Conservation (phyloP, 1,284 basidiomycete genomes). For the Waitea zeae region DNA sequence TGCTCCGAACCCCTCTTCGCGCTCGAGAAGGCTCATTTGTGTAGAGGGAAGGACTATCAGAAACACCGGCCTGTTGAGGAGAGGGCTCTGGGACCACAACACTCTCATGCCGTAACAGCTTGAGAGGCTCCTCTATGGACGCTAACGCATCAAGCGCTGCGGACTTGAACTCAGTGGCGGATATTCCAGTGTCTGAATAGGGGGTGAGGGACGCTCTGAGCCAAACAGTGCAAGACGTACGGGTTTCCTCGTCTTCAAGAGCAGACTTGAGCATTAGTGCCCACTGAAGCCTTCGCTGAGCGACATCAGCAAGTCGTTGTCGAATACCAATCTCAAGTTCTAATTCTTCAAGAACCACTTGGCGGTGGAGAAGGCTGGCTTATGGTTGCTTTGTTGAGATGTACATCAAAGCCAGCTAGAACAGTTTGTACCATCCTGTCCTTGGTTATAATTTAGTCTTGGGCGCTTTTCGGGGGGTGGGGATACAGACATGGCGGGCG, state of each 20-base stretch:
- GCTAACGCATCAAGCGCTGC: constrained; percentile 39
- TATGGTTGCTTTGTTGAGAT: too few relatives aligned
- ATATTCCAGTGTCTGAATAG: neutral
- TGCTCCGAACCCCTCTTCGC: constrained; percentile 5
- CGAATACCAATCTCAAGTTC: constrained; percentile 47
- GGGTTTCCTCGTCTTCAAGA: constrained; percentile 17
- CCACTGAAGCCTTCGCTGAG: constrained; percentile 51
- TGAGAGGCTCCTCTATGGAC: constrained; percentile 31
- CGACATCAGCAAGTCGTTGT: constrained; percentile 31
- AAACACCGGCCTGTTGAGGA: neutral
- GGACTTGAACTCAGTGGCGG: constrained; percentile 21
- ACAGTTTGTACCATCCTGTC: neutral
- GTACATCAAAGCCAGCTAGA: neutral
- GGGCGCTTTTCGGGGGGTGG: neutral
- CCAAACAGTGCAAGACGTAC: too few relatives aligned
- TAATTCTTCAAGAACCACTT: constrained; percentile 28
- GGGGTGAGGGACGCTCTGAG: neutral
- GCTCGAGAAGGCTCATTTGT: neutral
- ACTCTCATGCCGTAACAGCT: constrained; percentile 21
- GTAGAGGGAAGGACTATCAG: neutral
- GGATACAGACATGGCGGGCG: too few relatives aligned
- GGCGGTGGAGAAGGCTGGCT: constrained; percentile 6
- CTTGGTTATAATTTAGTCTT: neutral
- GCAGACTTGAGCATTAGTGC: constrained; percentile 37
- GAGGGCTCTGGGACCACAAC: neutral